phyloP scores from a whole-genome alignment of 768 basidiomycete genomes.

The Gymnopilus junonius region DNA sequence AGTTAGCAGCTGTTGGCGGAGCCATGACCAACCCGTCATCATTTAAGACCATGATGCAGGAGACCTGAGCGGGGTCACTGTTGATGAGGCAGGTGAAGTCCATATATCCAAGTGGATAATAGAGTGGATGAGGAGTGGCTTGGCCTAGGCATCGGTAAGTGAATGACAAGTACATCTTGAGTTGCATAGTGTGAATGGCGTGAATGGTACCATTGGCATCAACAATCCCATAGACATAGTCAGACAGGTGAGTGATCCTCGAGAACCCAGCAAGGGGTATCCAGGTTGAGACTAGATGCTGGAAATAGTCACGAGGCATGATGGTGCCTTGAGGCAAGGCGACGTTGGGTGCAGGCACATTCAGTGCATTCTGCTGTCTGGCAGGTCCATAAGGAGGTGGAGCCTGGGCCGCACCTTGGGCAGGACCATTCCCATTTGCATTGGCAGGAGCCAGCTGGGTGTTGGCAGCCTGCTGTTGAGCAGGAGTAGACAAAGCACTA shows the following conservation, averaged over 20 bases:
- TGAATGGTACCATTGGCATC: not conserved
- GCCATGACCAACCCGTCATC: not conserved
- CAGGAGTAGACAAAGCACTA: not conserved
- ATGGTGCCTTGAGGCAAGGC: not conserved
- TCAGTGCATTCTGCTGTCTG: not conserved
- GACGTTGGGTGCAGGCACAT: not conserved
- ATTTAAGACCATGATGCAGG: not conserved
- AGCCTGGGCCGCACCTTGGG: not conserved
- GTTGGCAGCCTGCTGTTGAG: not conserved
- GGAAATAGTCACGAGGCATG: not conserved
- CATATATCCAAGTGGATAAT: not conserved
- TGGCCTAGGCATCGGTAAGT: not conserved
- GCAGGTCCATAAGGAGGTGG: not conserved
- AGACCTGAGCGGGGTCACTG: not conserved
- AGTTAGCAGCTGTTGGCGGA: not conserved
- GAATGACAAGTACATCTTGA: not conserved
- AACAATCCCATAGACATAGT: not conserved
- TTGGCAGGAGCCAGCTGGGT: not conserved
- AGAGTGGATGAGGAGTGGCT: not conserved
- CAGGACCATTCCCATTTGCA: too few species aligned
- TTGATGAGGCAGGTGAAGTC: not conserved
- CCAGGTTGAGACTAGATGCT: not conserved
- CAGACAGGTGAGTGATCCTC: not conserved
- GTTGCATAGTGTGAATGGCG: not conserved
- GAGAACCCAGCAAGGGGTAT: not conserved